Percentiles rank a stretch among this genome's conserved stretches.
These are phyloP conservation scores for Andrographis paniculata DNA, from an alignment of 305 asterid genomes.

Conservation along the genomic window DNA sequence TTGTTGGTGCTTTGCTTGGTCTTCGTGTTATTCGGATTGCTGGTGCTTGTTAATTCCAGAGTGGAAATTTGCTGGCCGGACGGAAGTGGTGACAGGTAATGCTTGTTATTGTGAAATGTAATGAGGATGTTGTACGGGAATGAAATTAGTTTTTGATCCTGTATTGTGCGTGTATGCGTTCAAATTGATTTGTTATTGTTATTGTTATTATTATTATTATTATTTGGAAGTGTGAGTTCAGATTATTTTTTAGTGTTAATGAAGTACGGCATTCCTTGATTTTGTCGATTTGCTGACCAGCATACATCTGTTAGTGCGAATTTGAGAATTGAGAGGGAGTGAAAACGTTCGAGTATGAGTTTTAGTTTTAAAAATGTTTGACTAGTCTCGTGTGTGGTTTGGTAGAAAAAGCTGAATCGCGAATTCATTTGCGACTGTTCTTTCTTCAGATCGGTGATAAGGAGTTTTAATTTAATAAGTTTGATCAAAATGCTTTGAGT, in stretches of 20 bases:
- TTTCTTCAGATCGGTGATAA: constrained; percentile 9
- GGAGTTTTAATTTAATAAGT: background rate
- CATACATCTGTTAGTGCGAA: background rate
- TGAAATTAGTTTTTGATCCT: constrained; percentile 1
- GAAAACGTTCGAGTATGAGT: constrained; percentile 3
- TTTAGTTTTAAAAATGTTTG: background rate
- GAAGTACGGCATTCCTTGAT: constrained; percentile 5
- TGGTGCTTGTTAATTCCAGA: constrained; percentile 8
- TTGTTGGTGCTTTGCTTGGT: background rate
- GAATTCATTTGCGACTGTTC: background rate
- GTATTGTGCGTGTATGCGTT: background rate
- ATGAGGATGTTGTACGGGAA: constrained; percentile 3
- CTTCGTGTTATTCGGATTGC: constrained; percentile 10
- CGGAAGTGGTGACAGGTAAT: constrained; percentile 12
- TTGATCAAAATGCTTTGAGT: background rate
- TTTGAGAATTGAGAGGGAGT: background rate
- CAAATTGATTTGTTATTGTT: background rate
- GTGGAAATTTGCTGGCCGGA: constrained; percentile 11
- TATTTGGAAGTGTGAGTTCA: constrained; percentile 3
- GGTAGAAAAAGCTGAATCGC: background rate
- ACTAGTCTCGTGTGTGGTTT: constrained; percentile 3
- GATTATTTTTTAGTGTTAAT: constrained; percentile 6
- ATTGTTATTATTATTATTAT: background rate
- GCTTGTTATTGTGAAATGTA: constrained; percentile 12
- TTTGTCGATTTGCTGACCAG: constrained; percentile 9